Conservation (phyloP, 1,284 basidiomycete species). For the Ustilago bromivora region DNA sequence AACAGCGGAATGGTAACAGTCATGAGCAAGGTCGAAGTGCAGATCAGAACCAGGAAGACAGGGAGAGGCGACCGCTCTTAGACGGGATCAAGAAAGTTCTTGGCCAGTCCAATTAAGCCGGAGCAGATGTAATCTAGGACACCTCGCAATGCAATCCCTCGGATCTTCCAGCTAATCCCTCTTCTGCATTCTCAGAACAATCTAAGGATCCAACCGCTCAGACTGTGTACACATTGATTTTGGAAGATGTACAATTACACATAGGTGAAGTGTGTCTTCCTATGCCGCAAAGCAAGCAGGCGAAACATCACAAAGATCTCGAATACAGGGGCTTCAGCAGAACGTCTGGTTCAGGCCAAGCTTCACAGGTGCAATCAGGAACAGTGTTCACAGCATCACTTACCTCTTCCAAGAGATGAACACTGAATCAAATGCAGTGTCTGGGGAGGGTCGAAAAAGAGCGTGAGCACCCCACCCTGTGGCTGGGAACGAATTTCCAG, state of each 20-base stretch:
- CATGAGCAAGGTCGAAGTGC: background rate
- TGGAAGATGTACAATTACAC: too few species aligned
- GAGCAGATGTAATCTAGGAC: background rate
- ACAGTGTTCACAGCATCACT: too few species aligned
- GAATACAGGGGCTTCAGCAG: too few species aligned
- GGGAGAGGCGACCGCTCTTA: conserved; percentile 34
- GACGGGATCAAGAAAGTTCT: conserved; percentile 37
- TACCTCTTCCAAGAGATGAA: too few species aligned
- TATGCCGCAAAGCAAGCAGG: too few species aligned
- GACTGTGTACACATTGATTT: background rate
- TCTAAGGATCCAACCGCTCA: too few species aligned
- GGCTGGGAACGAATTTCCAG: conserved; percentile 1
- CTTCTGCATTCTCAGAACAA: too few species aligned
- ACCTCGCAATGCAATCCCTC: background rate
- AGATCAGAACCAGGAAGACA: conserved; percentile 11
- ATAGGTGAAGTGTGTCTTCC: too few species aligned
- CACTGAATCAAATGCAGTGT: background rate
- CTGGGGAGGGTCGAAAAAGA: background rate
- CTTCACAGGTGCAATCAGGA: too few species aligned
- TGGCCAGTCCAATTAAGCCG: conserved; percentile 17
- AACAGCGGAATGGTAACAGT: conserved; percentile 5
- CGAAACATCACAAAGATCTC: too few species aligned
- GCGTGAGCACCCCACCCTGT: conserved; percentile 7
- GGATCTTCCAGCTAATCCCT: background rate
- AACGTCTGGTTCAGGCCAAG: too few species aligned